Percentiles rank a stretch among this genome's conserved stretches.
These are phyloP conservation scores for Trichophyton benhamiae DNA, from an alignment of 2,329 filamentous ascomycete genomes.

Conservation along the genomic window DNA sequence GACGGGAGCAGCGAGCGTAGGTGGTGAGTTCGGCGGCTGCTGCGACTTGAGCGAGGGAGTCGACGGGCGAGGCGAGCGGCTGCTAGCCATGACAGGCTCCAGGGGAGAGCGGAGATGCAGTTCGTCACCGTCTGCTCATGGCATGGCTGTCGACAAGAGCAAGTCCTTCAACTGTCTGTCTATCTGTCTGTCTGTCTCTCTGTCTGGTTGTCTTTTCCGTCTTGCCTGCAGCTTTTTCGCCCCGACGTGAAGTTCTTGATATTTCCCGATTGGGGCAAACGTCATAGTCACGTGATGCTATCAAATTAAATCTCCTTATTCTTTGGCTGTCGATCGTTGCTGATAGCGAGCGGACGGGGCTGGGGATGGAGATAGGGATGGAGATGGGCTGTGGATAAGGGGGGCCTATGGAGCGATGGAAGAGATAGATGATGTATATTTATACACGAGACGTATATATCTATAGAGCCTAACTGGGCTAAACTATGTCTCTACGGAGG, in stretches of 20 bases:
- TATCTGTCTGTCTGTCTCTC: no score
- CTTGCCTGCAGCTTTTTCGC: not conserved
- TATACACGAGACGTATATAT: not conserved
- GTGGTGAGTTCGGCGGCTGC: constrained; percentile 16
- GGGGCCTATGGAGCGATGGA: not conserved
- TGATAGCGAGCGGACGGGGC: no score
- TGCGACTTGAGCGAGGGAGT: not conserved
- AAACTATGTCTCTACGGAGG: not conserved
- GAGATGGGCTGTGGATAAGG: not conserved
- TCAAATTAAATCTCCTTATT: not conserved
- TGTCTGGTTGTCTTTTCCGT: not conserved
- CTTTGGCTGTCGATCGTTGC: not conserved
- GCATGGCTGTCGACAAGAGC: not conserved
- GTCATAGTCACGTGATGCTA: not conserved
- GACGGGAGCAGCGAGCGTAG: constrained; percentile 25
- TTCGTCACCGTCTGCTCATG: constrained; percentile 8
- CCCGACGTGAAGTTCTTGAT: not conserved
- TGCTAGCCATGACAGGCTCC: constrained; percentile 18
- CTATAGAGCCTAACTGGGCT: not conserved
- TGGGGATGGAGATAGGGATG: no score
- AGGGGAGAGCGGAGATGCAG: not conserved
- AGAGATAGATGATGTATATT: not conserved
- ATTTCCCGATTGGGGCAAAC: not conserved
- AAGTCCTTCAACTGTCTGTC: not conserved
- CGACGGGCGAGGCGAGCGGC: constrained; percentile 14